Conservation (phyloP, 2,329 filamentous ascomycete species). For the Epichloe glyceriae region DNA sequence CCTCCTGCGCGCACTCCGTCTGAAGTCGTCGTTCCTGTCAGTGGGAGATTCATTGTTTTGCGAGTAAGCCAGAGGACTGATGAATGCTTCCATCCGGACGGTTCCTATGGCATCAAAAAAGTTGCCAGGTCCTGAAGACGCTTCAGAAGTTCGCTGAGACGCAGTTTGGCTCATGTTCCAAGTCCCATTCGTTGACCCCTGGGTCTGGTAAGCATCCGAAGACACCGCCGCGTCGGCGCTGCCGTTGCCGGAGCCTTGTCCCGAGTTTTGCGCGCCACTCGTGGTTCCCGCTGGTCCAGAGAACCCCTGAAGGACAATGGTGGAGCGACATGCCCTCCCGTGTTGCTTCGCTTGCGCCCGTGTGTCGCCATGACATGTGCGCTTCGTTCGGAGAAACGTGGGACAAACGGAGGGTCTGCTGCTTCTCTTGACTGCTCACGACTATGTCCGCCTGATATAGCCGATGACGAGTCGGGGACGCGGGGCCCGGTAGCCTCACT, state of each 20-base stretch:
- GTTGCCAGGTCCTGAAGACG: constrained; percentile 39
- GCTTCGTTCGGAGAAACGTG: constrained; percentile 51
- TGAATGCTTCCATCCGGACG: constrained; percentile 94
- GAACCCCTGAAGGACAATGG: constrained; percentile 65
- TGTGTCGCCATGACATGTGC: constrained; percentile 38
- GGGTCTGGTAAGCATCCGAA: constrained; percentile 48
- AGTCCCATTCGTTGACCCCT: constrained; percentile 29
- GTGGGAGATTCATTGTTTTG: constrained; percentile 33
- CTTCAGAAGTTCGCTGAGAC: constrained; percentile 42
- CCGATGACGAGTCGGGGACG: constrained; percentile 27
- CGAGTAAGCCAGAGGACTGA: constrained; percentile 46
- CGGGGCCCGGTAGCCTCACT: constrained; percentile 24
- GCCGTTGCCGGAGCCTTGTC: constrained; percentile 44
- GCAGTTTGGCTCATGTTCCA: constrained; percentile 32
- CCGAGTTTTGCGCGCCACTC: constrained; percentile 31
- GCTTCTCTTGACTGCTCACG: constrained; percentile 43
- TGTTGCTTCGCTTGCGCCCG: constrained; percentile 79
- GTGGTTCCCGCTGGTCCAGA: constrained; percentile 37
- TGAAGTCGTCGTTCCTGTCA: constrained; percentile 34
- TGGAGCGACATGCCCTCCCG: constrained; percentile 59
- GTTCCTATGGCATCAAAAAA: constrained; percentile 87
- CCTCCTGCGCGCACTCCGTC: constrained; percentile 33
- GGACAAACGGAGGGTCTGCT: constrained; percentile 60
- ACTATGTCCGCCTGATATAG: constrained; percentile 22
- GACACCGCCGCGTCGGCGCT: constrained; percentile 46